Evolutionary conservation across 768 basidiomycete genomes (phyloP).

Genomic region (Crepidotus variabilis): DNA sequence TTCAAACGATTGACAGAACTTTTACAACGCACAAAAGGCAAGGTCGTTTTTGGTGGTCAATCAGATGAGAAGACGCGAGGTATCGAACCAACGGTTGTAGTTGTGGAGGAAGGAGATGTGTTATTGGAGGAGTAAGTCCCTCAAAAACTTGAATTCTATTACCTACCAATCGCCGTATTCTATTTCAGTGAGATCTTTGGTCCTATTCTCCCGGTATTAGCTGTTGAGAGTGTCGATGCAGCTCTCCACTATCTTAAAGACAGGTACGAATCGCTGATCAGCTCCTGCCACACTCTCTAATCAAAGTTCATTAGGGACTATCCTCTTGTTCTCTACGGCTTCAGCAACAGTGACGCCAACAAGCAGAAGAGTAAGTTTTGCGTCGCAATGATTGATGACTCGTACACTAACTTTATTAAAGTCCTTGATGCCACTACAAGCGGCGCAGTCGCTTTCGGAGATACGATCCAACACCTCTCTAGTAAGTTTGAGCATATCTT

Average conservation of each 20-base stretch:
- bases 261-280: conserved; percentile 29
- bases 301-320: conserved; percentile 34
- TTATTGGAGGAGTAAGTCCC: conserved; percentile 56
- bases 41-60: conserved; percentile 45
- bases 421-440: conserved; percentile 55
- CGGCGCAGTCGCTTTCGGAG: conserved; percentile 56
- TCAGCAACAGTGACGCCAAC: conserved; percentile 43
- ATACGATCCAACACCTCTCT: conserved; percentile 50
- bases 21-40: conserved; percentile 51
- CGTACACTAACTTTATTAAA: no score
- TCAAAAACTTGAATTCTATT: no score
- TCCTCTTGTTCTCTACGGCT: conserved; percentile 63
- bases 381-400: no score
- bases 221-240: conserved; percentile 50
- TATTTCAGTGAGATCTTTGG: conserved; percentile 76
- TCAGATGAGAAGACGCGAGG: conserved; percentile 28
- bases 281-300: not conserved
- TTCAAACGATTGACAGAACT: conserved; percentile 49
- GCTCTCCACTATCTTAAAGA: conserved; percentile 53
- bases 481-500: conserved; percentile 27
- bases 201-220: conserved; percentile 61
- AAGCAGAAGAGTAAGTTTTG: conserved; percentile 35
- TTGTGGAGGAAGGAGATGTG: conserved; percentile 52
- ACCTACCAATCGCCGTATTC: no score
- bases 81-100: conserved; percentile 61